Conservation (phyloP, 176 grass and related monocot species). For the Panicum miliaceum region DNA sequence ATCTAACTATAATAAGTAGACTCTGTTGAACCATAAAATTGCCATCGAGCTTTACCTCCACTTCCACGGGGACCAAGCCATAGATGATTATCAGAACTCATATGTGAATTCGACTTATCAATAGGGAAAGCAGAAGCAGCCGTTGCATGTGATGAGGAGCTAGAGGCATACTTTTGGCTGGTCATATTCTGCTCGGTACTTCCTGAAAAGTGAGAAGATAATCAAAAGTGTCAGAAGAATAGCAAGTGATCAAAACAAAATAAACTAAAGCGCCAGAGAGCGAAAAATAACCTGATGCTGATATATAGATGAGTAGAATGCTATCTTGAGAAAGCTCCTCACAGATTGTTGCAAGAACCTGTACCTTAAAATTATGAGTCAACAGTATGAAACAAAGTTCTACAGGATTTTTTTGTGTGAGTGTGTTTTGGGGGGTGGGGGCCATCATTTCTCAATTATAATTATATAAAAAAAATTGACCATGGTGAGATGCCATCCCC, state of each 20-base stretch:
- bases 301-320: constrained; percentile 90
- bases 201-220: constrained; percentile 56
- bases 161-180: constrained; percentile 61
- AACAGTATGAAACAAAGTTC: constrained; percentile 10
- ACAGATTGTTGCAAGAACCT: constrained; percentile 91
- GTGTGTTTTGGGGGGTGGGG: background rate
- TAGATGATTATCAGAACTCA: constrained; percentile 64
- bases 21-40: constrained; percentile 11
- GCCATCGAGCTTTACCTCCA: constrained; percentile 54
- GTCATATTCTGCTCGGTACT: constrained; percentile 56
- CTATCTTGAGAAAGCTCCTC: constrained; percentile 86
- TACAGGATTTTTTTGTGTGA: background rate
- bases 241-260: constrained; percentile 32
- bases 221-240: constrained; percentile 38
- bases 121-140: constrained; percentile 35
- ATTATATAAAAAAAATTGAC: background rate
- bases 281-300: constrained; percentile 80
- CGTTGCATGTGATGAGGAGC: constrained; percentile 45
- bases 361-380: constrained; percentile 30
- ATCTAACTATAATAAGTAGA: constrained; percentile 33
- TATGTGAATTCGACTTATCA: constrained; percentile 51
- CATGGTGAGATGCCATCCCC: background rate
- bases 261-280: constrained; percentile 37
- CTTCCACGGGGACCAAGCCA: constrained; percentile 83
- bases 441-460: background rate